phyloP scores from a whole-genome alignment of 352 stramenopile species.

The Aphanomyces stellatus region DNA sequence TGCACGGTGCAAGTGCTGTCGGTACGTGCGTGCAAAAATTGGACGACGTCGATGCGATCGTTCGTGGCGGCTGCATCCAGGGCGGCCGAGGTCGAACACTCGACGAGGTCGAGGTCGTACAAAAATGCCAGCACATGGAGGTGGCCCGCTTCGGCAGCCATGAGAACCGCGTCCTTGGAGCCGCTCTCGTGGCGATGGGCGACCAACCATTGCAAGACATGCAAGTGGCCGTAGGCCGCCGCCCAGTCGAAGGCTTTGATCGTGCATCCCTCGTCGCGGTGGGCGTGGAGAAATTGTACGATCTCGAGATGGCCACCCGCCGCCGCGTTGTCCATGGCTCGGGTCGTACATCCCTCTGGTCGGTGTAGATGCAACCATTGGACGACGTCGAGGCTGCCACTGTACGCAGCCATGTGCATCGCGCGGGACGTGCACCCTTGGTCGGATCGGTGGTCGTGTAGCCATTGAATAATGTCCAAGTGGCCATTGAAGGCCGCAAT shows the following conservation, averaged over 20 bases:
- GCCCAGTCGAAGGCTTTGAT: neutral
- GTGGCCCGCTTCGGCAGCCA: neutral
- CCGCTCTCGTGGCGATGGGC: neutral
- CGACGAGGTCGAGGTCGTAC: neutral
- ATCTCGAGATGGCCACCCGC: constrained; percentile 27
- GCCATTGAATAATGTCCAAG: neutral
- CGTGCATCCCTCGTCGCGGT: constrained; percentile 6
- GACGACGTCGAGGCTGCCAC: constrained; percentile 31
- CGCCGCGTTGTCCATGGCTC: constrained; percentile 37
- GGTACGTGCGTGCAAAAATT: neutral
- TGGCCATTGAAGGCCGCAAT: neutral
- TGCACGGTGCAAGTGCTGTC: constrained; percentile 22
- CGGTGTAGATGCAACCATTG: constrained; percentile 30
- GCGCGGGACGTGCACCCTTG: constrained; percentile 13
- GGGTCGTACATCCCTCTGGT: constrained; percentile 26
- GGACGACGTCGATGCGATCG: neutral
- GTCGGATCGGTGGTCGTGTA: neutral
- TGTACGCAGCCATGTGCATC: constrained; percentile 33
- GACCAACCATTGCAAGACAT: neutral
- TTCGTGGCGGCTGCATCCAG: neutral
- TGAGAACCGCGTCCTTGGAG: neutral
- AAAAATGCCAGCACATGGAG: neutral
- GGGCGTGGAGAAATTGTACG: constrained; percentile 30
- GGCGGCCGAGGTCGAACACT: neutral
- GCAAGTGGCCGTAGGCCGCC: neutral